phyloP scores from a whole-genome alignment of 345 rosid genomes.

The Boechera retrofracta region DNA sequence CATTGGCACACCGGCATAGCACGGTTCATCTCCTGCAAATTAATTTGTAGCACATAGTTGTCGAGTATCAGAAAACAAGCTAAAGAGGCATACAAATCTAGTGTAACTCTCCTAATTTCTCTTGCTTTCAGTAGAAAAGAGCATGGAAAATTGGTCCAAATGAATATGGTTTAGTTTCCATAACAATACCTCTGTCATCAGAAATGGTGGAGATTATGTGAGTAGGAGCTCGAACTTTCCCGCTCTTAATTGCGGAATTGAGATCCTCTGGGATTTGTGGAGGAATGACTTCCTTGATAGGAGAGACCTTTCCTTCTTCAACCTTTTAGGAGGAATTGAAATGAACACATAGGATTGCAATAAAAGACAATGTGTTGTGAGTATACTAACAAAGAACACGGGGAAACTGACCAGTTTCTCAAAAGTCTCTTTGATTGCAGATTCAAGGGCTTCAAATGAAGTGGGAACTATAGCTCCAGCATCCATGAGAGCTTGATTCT shows the following conservation, averaged over 20 bases:
- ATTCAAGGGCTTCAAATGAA: conserved; percentile 86
- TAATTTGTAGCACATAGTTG: not conserved
- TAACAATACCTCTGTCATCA: conserved; percentile 82
- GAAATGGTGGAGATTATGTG: conserved; percentile 97
- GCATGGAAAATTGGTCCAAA: no score
- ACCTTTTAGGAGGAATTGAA: conserved; percentile 48
- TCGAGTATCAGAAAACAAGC: not conserved
- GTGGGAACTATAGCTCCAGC: conserved; percentile 97
- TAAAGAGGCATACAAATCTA: not conserved
- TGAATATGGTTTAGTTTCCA: not conserved
- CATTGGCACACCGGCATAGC: conserved; percentile 99
- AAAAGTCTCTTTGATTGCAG: conserved; percentile 84
- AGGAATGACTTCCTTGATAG: conserved; percentile 81
- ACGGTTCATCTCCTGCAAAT: conserved; percentile 89
- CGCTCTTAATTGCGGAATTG: conserved; percentile 85
- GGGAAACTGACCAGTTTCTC: conserved; percentile 71
- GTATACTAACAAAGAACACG: not conserved
- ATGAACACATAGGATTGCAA: conserved; percentile 20
- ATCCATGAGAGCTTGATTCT: conserved; percentile 91
- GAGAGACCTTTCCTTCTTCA: conserved; percentile 76
- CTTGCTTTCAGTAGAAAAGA: no score
- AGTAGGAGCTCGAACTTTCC: conserved; percentile 97
- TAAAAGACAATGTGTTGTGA: not conserved
- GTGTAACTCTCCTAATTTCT: not conserved
- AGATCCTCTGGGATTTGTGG: conserved; percentile 99